Evolutionary conservation across 345 rosid species (phyloP).

Genomic region (Arabis hirsuta): DNA sequence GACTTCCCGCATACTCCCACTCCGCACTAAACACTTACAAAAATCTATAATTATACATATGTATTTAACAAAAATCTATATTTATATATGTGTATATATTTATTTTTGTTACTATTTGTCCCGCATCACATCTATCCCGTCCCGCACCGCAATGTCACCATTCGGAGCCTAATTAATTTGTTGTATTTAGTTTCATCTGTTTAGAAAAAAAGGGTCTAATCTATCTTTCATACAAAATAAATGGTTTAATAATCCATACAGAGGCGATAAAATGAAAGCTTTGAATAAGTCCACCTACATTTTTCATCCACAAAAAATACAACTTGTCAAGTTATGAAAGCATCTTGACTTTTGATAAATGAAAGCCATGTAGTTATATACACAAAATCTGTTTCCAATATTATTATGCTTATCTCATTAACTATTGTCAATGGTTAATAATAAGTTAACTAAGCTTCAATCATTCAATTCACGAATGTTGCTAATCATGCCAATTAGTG

Average conservation of each 20-base stretch:
- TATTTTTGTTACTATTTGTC: no score
- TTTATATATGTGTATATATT: no score
- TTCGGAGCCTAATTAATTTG: not conserved
- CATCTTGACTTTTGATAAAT: constrained; percentile 31
- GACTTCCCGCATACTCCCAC: no score
- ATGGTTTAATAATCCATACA: not conserved
- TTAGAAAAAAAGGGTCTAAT: not conserved
- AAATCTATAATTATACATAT: no score
- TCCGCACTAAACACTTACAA: no score
- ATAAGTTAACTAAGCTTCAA: constrained; percentile 10
- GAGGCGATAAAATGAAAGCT: constrained; percentile 12
- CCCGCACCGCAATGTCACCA: no score
- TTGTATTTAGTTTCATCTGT: not conserved
- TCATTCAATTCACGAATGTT: constrained; percentile 21
- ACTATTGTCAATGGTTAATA: constrained; percentile 19
- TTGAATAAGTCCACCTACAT: constrained; percentile 3
- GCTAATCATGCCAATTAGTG: constrained; percentile 7
- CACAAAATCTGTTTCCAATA: constrained; percentile 8
- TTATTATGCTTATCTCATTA: constrained; percentile 26
- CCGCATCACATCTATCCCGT: no score
- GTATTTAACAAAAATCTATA: no score
- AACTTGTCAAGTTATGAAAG: constrained; percentile 28
- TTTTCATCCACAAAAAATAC: constrained; percentile 8
- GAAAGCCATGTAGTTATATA: constrained; percentile 23
- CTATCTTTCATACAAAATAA: not conserved